Percentiles rank a stretch among this genome's conserved stretches.
Evolutionary conservation across 1,284 basidiomycete genomes (phyloP).

Genomic region (Boletus austroedulis): DNA sequence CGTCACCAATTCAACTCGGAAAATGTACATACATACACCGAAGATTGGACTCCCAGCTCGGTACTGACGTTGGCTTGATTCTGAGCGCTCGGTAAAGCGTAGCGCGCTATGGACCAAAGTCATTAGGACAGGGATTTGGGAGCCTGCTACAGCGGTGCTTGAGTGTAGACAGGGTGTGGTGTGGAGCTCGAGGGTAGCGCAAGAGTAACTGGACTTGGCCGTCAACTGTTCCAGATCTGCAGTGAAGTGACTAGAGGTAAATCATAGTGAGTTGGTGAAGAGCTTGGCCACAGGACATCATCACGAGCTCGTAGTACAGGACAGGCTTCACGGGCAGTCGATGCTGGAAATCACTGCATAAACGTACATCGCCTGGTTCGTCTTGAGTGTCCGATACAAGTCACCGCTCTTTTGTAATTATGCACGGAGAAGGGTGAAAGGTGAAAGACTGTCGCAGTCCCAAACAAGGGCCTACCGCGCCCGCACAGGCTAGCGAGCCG

Average conservation of each 20-base stretch:
- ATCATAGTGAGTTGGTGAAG: constrained; percentile 1
- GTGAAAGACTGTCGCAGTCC: background rate
- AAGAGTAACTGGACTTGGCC: constrained; percentile 41
- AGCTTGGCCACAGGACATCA: constrained; percentile 52
- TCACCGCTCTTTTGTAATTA: constrained; percentile 88
- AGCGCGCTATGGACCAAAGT: too few relatives aligned
- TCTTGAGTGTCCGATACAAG: constrained; percentile 91
- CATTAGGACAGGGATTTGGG: too few relatives aligned
- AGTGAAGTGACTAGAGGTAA: constrained; percentile 69
- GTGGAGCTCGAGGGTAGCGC: constrained; percentile 10
- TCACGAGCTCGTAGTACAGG: constrained; percentile 92
- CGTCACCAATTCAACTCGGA: too few relatives aligned
- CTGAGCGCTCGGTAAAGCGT: too few relatives aligned
- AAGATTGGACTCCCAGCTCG: too few relatives aligned
- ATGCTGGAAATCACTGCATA: constrained; percentile 94
- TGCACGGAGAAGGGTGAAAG: constrained; percentile 54
- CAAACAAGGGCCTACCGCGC: constrained; percentile 66
- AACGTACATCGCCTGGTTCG: constrained; percentile 92
- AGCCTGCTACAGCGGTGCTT: too few relatives aligned
- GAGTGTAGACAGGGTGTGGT: constrained; percentile 12
- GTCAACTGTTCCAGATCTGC: constrained; percentile 83
- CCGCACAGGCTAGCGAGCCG: constrained; percentile 95
- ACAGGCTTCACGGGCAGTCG: constrained; percentile 91
- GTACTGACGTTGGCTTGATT: too few relatives aligned
- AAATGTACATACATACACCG: too few relatives aligned